These are phyloP conservation scores for Argentina anserina DNA, from an alignment of 306 rosid species.

Conservation along the genomic window DNA sequence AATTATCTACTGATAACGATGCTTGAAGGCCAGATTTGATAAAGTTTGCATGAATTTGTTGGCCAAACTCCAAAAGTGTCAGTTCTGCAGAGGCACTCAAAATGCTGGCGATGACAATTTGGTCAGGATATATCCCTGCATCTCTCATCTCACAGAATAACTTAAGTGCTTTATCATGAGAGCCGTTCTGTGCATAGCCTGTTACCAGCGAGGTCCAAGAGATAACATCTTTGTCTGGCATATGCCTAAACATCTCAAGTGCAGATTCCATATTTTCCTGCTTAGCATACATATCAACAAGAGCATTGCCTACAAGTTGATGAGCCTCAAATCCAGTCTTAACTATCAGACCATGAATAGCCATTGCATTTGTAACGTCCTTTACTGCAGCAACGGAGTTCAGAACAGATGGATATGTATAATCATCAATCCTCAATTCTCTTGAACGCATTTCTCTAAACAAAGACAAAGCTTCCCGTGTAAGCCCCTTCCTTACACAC, in stretches of 20 bases:
- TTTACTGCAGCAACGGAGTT: conserved; percentile 45
- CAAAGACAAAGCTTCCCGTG: conserved; percentile 57
- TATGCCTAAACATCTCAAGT: conserved; percentile 48
- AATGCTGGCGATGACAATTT: conserved; percentile 61
- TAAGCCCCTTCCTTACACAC: conserved; percentile 59
- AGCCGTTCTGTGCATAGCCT: conserved; percentile 67
- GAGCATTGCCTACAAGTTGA: conserved; percentile 71
- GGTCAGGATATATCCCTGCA: conserved; percentile 58
- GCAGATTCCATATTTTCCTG: conserved; percentile 51
- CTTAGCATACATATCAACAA: conserved; percentile 85
- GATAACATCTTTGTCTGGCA: conserved; percentile 71
- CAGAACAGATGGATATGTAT: conserved; percentile 78
- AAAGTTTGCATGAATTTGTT: conserved; percentile 69
- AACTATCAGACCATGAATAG: conserved; percentile 60
- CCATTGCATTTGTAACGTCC: conserved; percentile 36
- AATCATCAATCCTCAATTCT: conserved; percentile 65
- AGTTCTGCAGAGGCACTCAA: conserved; percentile 80
- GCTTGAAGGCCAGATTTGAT: conserved; percentile 56
- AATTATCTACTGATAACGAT: conserved; percentile 61
- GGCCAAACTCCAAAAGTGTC: conserved; percentile 71
- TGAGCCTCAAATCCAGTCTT: conserved; percentile 72
- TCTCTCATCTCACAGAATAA: conserved; percentile 68
- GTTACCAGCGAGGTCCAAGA: conserved; percentile 93
- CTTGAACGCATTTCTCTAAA: conserved; percentile 65
- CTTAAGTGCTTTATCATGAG: conserved; percentile 57